These are phyloP conservation scores for Huntiella moniliformis DNA, from an alignment of 2,329 filamentous ascomycete genomes.

Conservation along the genomic window DNA sequence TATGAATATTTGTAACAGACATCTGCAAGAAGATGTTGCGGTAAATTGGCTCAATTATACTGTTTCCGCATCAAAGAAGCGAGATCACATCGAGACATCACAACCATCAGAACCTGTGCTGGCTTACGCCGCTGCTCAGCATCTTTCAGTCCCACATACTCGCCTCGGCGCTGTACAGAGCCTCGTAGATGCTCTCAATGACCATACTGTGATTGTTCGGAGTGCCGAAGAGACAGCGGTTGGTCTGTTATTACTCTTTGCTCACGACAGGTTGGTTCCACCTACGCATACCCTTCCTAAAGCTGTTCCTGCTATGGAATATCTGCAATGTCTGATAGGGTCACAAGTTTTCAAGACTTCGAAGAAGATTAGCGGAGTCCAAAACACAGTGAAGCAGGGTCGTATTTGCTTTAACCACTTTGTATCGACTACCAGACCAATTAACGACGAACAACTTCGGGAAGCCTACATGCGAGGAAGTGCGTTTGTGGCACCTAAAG, in stretches of 20 bases:
- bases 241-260: conserved; percentile 6
- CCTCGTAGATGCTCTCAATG: conserved; percentile 1
- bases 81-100: conserved; percentile 7
- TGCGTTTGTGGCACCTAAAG: conserved; percentile 2
- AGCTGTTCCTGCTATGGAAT: background rate
- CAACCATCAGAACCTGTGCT: conserved; percentile 9
- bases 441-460: conserved; percentile 1
- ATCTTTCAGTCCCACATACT: conserved; percentile 3
- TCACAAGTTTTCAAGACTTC: background rate
- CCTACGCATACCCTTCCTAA: conserved; percentile 1
- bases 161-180: conserved; percentile 3
- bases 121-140: conserved; percentile 6
- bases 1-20: conserved; percentile 3
- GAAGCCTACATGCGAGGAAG: conserved; percentile 5
- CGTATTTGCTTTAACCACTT: conserved; percentile 10
- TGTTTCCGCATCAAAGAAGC: conserved; percentile 1
- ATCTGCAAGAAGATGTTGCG: conserved; percentile 5
- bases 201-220: conserved; percentile 2
- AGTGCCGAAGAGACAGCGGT: conserved; percentile 6
- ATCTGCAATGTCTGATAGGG: conserved; percentile 3
- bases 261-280: conserved; percentile 2
- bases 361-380: background rate
- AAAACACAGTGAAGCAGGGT: background rate
- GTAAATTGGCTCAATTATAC: conserved; percentile 9
- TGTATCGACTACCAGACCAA: background rate